Evolutionary conservation across 2,329 filamentous ascomycete genomes (phyloP).

Genomic region (Drechslerella coelobrocha): DNA sequence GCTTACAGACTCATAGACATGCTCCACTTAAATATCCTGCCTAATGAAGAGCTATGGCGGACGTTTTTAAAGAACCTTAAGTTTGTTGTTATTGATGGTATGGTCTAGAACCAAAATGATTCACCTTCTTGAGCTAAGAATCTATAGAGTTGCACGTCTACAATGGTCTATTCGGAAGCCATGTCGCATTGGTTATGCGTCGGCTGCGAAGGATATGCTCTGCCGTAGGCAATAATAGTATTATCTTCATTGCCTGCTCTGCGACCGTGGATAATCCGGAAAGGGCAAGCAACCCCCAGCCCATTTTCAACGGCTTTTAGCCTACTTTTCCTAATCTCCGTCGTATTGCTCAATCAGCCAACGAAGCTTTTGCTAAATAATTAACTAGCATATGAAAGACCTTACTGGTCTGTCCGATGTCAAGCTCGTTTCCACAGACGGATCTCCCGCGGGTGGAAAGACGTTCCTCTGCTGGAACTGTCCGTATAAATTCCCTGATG

Average conservation of each 20-base stretch:
- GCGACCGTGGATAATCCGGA: conserved; percentile 90
- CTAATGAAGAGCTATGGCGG: conserved; percentile 88
- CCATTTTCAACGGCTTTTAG: too few relatives aligned
- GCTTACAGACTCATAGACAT: conserved; percentile 67
- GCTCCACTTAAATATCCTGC: conserved; percentile 91
- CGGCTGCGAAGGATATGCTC: conserved; percentile 85
- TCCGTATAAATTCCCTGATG: conserved; percentile 85
- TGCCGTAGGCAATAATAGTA: conserved; percentile 80
- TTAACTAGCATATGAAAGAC: conserved; percentile 79
- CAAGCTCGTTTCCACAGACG: conserved; percentile 84
- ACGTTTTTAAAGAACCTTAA: conserved; percentile 85
- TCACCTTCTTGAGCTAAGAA: conserved; percentile 59
- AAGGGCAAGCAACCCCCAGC: neutral
- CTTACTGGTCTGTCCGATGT: conserved; percentile 90
- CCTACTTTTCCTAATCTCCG: neutral
- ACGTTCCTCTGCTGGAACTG: conserved; percentile 99
- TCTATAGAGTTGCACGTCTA: conserved; percentile 84
- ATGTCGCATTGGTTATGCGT: conserved; percentile 94
- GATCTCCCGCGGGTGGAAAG: conserved; percentile 88
- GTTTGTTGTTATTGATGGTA: conserved; percentile 75
- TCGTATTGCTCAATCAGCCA: neutral
- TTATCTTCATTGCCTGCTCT: conserved; percentile 94
- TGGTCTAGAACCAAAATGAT: conserved; percentile 60
- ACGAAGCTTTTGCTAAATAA: neutral
- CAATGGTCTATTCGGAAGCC: conserved; percentile 90